These are phyloP conservation scores for Puccinia coronata DNA, from an alignment of 1,284 basidiomycete genomes.

Conservation along the genomic window DNA sequence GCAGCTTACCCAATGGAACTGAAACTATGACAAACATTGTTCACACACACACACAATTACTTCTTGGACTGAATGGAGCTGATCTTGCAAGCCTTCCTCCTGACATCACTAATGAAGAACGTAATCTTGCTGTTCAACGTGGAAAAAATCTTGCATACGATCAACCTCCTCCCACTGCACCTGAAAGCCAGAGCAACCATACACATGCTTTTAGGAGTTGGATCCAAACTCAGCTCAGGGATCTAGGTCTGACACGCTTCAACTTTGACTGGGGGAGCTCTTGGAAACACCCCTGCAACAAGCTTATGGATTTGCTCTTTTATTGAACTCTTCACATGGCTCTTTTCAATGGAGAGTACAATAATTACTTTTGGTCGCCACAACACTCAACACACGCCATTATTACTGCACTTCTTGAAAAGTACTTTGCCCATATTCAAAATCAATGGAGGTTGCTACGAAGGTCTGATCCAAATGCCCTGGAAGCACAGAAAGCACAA, in stretches of 20 bases:
- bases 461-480: neutral
- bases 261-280: conserved; percentile 24
- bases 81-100: neutral
- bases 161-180: conserved; percentile 9
- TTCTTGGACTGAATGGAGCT: neutral
- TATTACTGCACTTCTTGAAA: neutral
- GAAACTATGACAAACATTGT: conserved; percentile 21
- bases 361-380: neutral
- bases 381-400: neutral
- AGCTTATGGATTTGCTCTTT: conserved; percentile 14
- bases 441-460: conserved; percentile 5
- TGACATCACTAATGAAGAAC: neutral
- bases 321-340: conserved; percentile 11
- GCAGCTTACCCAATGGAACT: neutral
- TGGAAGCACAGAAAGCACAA: neutral
- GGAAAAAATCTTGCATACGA: neutral
- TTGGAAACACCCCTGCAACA: conserved; percentile 17
- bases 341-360: conserved; percentile 14
- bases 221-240: conserved; percentile 10
- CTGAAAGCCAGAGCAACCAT: neutral
- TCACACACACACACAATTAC: conserved; percentile 1
- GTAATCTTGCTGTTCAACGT: neutral
- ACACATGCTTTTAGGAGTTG: conserved; percentile 17
- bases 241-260: conserved; percentile 12
- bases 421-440: conserved; percentile 8